A percentile compares a stretch with the other conserved stretches of the same genome.
These are phyloP conservation scores for Polyporus tsugae DNA, from an alignment of 1,284 basidiomycete species.

Conservation along the genomic window DNA sequence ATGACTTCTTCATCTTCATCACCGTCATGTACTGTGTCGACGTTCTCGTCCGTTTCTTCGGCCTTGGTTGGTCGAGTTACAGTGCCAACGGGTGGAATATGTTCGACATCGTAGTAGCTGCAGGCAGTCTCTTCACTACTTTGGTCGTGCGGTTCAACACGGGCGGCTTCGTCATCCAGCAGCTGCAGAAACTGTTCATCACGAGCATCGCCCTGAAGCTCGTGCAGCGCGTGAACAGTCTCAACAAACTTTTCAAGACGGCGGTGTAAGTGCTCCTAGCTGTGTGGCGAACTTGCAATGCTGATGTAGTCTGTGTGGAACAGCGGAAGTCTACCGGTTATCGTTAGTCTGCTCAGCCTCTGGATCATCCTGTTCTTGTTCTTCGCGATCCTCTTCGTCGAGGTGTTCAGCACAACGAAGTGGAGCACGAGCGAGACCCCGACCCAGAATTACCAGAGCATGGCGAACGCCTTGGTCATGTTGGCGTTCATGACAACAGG, in stretches of 20 bases:
- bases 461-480: slow-evolving; percentile 89
- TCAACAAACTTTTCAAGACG: slow-evolving; percentile 98
- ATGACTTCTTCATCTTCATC: slow-evolving; percentile 81
- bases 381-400: slow-evolving; percentile 90
- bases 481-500: slow-evolving; percentile 82
- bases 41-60: slow-evolving; percentile 80
- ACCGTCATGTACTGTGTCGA: slow-evolving; percentile 84
- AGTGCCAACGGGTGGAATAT: slow-evolving; percentile 91
- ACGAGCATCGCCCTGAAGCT: slow-evolving; percentile 95
- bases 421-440: slow-evolving; percentile 80
- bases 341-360: slow-evolving; percentile 85
- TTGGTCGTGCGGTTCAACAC: slow-evolving; percentile 74
- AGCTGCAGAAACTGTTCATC: slow-evolving; percentile 95
- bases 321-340: slow-evolving; percentile 89
- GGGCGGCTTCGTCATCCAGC: slow-evolving; percentile 61
- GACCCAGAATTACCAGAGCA: slow-evolving; percentile 84
- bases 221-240: slow-evolving; percentile 86
- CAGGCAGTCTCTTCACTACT: slow-evolving; percentile 88
- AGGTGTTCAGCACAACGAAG: slow-evolving; percentile 94
- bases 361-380: slow-evolving; percentile 96
- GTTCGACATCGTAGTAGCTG: slow-evolving; percentile 88
- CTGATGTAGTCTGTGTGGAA: slow-evolving; percentile 3
- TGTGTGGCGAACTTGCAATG: slow-evolving; percentile 1
- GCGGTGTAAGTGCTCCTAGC: slow-evolving; percentile 71
- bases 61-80: slow-evolving; percentile 89